A percentile compares a stretch with the other conserved stretches of the same genome.
Conservation (phyloP, 2,329 filamentous ascomycete genomes). For the Zarea fungicola region DNA sequence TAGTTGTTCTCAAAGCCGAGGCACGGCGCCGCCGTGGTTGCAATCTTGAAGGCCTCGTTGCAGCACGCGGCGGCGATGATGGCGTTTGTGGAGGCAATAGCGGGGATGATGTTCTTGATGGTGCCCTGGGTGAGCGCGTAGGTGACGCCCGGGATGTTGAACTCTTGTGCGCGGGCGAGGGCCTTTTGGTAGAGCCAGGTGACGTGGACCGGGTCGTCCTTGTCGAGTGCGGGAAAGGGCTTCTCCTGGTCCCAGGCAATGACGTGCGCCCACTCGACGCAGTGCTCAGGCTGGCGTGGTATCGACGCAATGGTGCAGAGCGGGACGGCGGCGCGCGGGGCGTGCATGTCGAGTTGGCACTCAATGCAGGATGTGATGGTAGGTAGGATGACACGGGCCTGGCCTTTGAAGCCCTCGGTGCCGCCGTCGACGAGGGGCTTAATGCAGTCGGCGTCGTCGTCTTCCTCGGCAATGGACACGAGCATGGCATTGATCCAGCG, state of each 20-base stretch:
- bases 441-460: constrained; percentile 67
- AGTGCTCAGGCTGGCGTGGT: constrained; percentile 93
- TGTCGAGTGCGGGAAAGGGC: constrained; percentile 81
- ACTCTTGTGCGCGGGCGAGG: constrained; percentile 73
- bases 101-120: constrained; percentile 98
- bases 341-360: constrained; percentile 97
- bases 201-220: constrained; percentile 93
- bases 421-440: constrained; percentile 96
- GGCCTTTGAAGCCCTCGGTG: constrained; percentile 97
- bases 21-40: constrained; percentile 73
- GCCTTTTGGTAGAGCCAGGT: constrained; percentile 93
- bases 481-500: constrained; percentile 97
- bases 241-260: constrained; percentile 92
- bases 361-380: constrained; percentile 95
- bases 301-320: constrained; percentile 96
- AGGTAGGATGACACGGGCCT: constrained; percentile 86
- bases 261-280: constrained; percentile 97
- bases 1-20: constrained; percentile 81
- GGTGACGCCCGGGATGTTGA: constrained; percentile 86
- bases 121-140: constrained; percentile 96
- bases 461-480: constrained; percentile 78
- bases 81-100: constrained; percentile 95
- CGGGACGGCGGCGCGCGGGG: constrained; percentile 91
- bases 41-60: constrained; percentile 95
- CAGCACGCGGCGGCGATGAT: constrained; percentile 94